Base-by-base conservation (phyloP, 495 filamentous ascomycete genomes). In the Xylaria grammica region DNA sequence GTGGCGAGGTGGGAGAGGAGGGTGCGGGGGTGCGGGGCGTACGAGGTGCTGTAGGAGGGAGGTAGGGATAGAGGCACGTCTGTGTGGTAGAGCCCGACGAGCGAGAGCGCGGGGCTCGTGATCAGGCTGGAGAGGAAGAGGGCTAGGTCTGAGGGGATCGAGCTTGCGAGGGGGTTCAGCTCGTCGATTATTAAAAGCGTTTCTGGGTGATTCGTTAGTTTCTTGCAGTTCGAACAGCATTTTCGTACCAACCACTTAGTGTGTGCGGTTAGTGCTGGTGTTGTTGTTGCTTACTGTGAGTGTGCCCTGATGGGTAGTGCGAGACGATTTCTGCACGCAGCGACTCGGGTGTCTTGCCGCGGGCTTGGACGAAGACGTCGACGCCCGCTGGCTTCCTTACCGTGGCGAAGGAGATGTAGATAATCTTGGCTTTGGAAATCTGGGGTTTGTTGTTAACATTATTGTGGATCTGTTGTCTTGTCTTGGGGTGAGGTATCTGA, bases 371-470 rank as follows among this genome's bases (percentile, higher is more conserved):
- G 65, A 94, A 89, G 24, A 84, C 70, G 72, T 89, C 89, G 15
- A 79, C 85, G 17, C 81, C 70, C 8, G 75, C 76, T 11, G 86
- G 84, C 49, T 84, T 86, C 11, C 72, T 69, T 7, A 91, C 72
- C 0, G 91, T 91, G 62, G 88, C 84, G 70, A 91, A 92, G n/a
- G 92, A 89, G 59, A 97, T 77, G 69, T 87, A 90, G n/a, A 95
- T 84, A 17, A 89, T 79, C 72, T 89, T 87, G 40, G 70, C 73
- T 48, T 81, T 82, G 13, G 78, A 75, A 36, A 81, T 69, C 84
- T 87, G 59, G 15, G 24, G 4, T 13, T 3, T 22, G 17, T 34
- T 30, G 61, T 74, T 60, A 66, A 24, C 57, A 52, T 59, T 40
- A 38, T 38, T 63, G 40, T 65, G 19, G 15, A 11, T 62, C 8